Evolutionary conservation across 2,329 filamentous ascomycete genomes (phyloP).

Genomic region (Fonsecaea multimorphosa): DNA sequence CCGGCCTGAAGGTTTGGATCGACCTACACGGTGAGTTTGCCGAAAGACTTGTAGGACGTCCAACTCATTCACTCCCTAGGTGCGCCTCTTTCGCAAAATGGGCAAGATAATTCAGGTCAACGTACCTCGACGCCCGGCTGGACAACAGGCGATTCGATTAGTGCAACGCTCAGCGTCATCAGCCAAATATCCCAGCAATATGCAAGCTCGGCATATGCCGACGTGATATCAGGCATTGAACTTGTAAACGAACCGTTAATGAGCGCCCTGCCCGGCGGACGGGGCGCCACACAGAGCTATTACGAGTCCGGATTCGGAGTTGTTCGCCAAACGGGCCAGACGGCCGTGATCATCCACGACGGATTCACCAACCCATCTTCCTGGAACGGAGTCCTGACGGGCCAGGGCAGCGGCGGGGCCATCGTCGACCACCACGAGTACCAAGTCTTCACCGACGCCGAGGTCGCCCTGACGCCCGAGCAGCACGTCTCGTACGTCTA

Average conservation of each 20-base stretch:
- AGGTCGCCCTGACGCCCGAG: conserved; percentile 57
- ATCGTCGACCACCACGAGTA: conserved; percentile 73
- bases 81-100: conserved; percentile 69
- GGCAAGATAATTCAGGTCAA: conserved; percentile 70
- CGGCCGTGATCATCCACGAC: conserved; percentile 59
- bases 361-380: conserved; percentile 54
- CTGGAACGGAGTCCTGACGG: conserved; percentile 67
- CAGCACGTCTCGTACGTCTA: conserved; percentile 65
- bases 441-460: conserved; percentile 63
- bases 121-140: conserved; percentile 43
- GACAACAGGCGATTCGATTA: conserved; percentile 47
- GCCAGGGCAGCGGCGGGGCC: conserved; percentile 56
- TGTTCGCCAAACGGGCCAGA: conserved; percentile 27
- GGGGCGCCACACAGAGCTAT: conserved; percentile 58
- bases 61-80: conserved; percentile 22
- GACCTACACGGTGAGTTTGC: conserved; percentile 64
- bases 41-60: conserved; percentile 19
- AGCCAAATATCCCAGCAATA: conserved; percentile 65
- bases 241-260: conserved; percentile 53
- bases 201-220: conserved; percentile 57
- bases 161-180: conserved; percentile 60
- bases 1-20: conserved; percentile 68
- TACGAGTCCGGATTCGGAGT: conserved; percentile 48
- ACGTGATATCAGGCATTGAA: conserved; percentile 61
- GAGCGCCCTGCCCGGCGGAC: conserved; percentile 43